phyloP scores from a whole-genome alignment of 2,329 filamentous ascomycete genomes.

The Scleromitrula shiraiana region DNA sequence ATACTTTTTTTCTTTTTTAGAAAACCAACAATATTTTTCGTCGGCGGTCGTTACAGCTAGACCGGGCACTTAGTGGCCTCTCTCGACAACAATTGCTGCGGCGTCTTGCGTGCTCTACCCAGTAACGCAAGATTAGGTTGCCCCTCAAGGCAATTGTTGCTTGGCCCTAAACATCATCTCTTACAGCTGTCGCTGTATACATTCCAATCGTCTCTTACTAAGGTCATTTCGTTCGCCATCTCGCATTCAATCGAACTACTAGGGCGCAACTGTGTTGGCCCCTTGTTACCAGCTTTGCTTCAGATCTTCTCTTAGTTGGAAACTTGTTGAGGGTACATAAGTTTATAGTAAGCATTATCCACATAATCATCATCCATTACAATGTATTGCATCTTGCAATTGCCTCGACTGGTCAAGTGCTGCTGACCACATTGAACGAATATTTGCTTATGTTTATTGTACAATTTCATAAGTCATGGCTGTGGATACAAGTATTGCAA shows the following conservation, averaged over 20 bases:
- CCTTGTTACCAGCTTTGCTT: constrained; percentile 2
- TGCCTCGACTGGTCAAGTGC: background rate
- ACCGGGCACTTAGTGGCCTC: background rate
- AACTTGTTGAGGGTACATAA: background rate
- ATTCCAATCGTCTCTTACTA: constrained; percentile 6
- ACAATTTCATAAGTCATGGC: constrained; percentile 14
- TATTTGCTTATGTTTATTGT: background rate
- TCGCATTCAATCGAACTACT: background rate
- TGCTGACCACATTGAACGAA: background rate
- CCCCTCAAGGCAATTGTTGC: constrained; percentile 6
- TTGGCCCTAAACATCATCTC: constrained; percentile 3
- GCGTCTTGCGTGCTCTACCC: constrained; percentile 7
- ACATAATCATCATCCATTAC: background rate
- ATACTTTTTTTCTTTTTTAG: background rate
- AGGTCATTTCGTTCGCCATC: background rate
- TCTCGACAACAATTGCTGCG: constrained; percentile 3
- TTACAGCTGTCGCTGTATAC: constrained; percentile 3
- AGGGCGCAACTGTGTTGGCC: constrained; percentile 1
- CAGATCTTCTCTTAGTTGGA: background rate
- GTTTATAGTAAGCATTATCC: constrained; percentile 1
- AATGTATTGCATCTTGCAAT: background rate
- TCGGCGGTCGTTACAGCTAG: background rate
- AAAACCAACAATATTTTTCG: background rate
- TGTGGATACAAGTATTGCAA: constrained; percentile 16
- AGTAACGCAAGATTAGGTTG: constrained; percentile 6